These are phyloP conservation scores for Thermochaetoides thermophila DNA, from an alignment of 495 filamentous ascomycete species.

Conservation along the genomic window DNA sequence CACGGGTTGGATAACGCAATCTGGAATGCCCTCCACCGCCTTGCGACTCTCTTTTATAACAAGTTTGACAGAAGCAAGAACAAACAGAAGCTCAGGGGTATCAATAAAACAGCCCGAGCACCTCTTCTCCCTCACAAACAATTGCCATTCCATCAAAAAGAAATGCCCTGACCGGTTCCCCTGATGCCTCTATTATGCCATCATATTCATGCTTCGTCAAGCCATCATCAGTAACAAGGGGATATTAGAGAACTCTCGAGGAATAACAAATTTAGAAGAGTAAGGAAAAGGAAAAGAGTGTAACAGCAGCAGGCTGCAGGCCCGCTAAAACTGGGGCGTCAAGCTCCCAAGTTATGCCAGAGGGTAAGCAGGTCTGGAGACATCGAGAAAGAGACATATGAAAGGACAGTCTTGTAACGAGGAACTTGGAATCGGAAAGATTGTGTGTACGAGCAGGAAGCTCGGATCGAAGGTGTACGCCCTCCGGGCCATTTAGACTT, in stretches of 20 bases:
- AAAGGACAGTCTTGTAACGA: too few species aligned
- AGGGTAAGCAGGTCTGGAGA: too few species aligned
- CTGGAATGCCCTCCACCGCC: too few species aligned
- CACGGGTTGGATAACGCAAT: too few species aligned
- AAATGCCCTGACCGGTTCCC: not conserved
- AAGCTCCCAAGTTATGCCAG: too few species aligned
- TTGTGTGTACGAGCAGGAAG: too few species aligned
- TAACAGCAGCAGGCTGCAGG: not conserved
- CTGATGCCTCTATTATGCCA: not conserved
- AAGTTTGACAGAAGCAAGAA: not conserved
- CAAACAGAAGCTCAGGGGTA: conserved; percentile 2
- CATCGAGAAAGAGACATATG: not conserved
- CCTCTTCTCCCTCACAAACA: not conserved
- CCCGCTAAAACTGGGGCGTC: too few species aligned
- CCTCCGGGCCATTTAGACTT: too few species aligned
- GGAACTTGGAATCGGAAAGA: too few species aligned
- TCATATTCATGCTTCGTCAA: conserved; percentile 4
- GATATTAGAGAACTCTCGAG: not conserved
- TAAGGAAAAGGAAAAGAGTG: not conserved
- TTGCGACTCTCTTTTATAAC: too few species aligned
- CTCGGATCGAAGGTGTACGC: too few species aligned
- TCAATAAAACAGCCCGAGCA: conserved; percentile 2
- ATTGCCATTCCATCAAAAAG: not conserved
- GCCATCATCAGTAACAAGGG: conserved; percentile 1
- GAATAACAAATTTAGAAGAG: not conserved